phyloP scores from a whole-genome alignment of 2,329 filamentous ascomycete species.

The Blastomyces parvus region DNA sequence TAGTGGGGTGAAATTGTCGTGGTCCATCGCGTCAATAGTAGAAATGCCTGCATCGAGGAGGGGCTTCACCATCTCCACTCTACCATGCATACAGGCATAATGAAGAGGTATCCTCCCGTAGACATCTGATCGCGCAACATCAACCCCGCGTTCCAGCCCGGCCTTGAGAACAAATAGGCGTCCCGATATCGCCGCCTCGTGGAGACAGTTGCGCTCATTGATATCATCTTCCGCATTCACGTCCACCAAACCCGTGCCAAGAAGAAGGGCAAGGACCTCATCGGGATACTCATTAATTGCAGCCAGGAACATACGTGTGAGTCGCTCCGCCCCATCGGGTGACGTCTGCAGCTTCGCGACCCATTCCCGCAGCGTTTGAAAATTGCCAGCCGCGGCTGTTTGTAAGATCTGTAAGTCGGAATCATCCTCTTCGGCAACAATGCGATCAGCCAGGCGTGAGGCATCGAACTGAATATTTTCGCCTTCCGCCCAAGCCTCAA shows the following conservation, averaged over 20 bases:
- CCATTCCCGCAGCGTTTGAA: conserved; percentile 68
- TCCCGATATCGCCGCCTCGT: conserved; percentile 93
- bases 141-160: conserved; percentile 65
- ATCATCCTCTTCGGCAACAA: conserved; percentile 67
- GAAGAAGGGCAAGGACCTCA: conserved; percentile 62
- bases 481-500: conserved; percentile 94
- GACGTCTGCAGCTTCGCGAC: conserved; percentile 59
- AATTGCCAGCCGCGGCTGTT: conserved; percentile 64
- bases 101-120: conserved; percentile 90
- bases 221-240: conserved; percentile 94
- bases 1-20: conserved; percentile 93
- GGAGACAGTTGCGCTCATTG: conserved; percentile 91
- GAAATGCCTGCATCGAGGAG: conserved; percentile 59
- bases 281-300: conserved; percentile 78
- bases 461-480: conserved; percentile 79
- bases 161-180: conserved; percentile 67
- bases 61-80: conserved; percentile 69
- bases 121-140: conserved; percentile 73
- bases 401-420: conserved; percentile 81
- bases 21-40: conserved; percentile 80
- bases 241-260: conserved; percentile 75
- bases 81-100: conserved; percentile 92
- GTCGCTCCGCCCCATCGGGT: conserved; percentile 58
- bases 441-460: conserved; percentile 31
- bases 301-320: conserved; percentile 83